phyloP scores from a whole-genome alignment of 305 asterid species.

The Fraxinus velutina region DNA sequence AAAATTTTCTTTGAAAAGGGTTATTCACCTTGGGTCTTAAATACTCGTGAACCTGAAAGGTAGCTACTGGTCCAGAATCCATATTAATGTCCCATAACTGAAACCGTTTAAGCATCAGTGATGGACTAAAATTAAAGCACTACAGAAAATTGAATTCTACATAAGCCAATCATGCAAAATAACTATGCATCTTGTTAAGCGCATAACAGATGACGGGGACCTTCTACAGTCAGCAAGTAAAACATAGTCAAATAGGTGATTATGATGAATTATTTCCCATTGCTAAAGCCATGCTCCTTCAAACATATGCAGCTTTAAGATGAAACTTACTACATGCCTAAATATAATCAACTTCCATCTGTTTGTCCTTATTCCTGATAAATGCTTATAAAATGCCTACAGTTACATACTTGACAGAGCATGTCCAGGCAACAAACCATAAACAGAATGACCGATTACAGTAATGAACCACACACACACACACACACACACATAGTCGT shows the following conservation, averaged over 20 bases:
- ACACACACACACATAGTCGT: not conserved
- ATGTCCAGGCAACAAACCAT: conserved; percentile 13
- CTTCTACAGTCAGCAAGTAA: not conserved
- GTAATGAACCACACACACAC: not conserved
- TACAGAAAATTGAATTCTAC: conserved; percentile 6
- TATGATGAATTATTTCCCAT: conserved; percentile 11
- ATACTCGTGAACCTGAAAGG: conserved; percentile 93
- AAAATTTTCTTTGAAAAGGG: conserved; percentile 11
- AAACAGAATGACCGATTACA: not conserved
- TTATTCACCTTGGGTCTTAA: conserved; percentile 85
- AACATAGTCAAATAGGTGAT: not conserved
- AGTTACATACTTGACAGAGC: conserved; percentile 15
- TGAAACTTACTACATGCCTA: conserved; percentile 9
- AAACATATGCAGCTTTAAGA: not conserved
- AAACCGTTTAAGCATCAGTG: conserved; percentile 25
- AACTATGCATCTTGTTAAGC: conserved; percentile 11
- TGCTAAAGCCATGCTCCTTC: not conserved
- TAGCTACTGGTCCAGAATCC: conserved; percentile 96
- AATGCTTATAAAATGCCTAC: conserved; percentile 16
- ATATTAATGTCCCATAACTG: conserved; percentile 97
- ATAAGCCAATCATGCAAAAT: not conserved
- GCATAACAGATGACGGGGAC: conserved; percentile 10
- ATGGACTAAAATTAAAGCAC: not conserved
- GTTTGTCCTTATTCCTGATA: not conserved
- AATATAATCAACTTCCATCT: conserved; percentile 13